Conservation (phyloP, 164 flowering plant genomes). For the Magnolia changhungtana region DNA sequence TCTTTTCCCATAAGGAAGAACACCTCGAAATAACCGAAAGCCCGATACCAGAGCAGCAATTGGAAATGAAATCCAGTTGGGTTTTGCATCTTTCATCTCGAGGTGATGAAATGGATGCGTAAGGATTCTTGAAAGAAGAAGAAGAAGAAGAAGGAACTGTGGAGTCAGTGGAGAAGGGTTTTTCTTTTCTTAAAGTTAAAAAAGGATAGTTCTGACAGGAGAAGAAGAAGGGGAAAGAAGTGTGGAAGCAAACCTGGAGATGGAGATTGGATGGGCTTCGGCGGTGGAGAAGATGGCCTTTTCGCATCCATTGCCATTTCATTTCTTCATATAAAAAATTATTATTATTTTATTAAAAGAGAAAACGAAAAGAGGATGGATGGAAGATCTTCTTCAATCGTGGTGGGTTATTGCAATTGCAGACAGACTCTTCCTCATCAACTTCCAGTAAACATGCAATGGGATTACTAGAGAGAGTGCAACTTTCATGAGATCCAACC, state of each 20-base stretch:
- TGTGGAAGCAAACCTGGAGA: background rate
- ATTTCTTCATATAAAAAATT: background rate
- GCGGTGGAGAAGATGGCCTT: background rate
- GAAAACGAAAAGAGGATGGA: no score
- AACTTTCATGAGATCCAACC: no score
- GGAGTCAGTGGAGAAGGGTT: background rate
- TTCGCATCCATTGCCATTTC: background rate
- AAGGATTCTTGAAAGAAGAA: background rate
- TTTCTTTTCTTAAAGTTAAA: background rate
- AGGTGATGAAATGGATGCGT: background rate
- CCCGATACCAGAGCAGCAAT: conserved; percentile 26
- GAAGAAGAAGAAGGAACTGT: background rate
- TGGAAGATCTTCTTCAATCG: no score
- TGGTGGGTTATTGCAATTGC: no score
- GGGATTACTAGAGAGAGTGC: no score
- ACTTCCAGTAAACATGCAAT: no score
- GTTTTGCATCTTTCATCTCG: conserved; percentile 16
- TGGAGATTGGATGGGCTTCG: background rate
- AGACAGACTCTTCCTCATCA: no score
- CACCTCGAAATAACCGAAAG: conserved; percentile 34
- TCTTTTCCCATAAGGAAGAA: conserved; percentile 33
- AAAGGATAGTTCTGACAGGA: background rate
- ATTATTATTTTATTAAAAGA: no score
- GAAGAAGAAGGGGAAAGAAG: background rate
- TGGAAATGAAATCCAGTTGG: conserved; percentile 19